Evolutionary conservation across 768 basidiomycete species (phyloP), one percentile per base, ranked within the genome.

Genomic region (Rhizopogon salebrosus): DNA sequence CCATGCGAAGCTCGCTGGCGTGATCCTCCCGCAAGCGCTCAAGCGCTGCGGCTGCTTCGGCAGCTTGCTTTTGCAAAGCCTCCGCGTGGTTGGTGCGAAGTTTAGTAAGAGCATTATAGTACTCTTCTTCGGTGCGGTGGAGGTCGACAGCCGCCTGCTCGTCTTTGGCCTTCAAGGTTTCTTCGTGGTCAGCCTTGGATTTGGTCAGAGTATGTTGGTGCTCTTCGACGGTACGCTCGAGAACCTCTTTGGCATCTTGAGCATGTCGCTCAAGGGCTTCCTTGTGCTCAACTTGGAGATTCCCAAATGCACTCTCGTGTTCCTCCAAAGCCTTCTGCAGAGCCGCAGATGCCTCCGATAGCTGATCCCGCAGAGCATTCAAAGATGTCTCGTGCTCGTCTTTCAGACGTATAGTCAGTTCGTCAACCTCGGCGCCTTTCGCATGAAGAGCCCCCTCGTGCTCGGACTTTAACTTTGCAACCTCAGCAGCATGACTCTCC

Each of bases 1-100:
- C 74, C 75, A 89, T 81, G 43, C 85, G 80, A 34, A 92, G 69
- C 60, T 84, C 84, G 31, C 79, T 80, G 31, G 80, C 80, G 63
- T 94, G 92, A 59, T 93, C 89, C 59, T 86, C 84, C 51, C 80
- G 80, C 57, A 92, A 68, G 41, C 88, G 79, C 49, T 87, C 83
- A n/a, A 92, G 72, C 10, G 73, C 75, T 5, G 80, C 81, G 36
- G 80, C 72, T 18, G 78, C 71, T 52, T 92, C 85, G 4, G 75
- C 75, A 1, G 80, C 73, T 52, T 85, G 79, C 59, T 75, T 80
- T 56, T 80, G 80, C 53, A 92, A 71, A 23, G 80, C 75, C 55
- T 83, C 80, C 3, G 80, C 75, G 59, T 93, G 89, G 62, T 89
- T 85, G 13, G 65, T 73, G 39, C 89, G 86, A 43, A 92, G 78